A percentile compares a stretch with the other conserved stretches of the same genome.
phyloP scores from a whole-genome alignment of 73 alveolate species.

The Paramecium sexaurelia region DNA sequence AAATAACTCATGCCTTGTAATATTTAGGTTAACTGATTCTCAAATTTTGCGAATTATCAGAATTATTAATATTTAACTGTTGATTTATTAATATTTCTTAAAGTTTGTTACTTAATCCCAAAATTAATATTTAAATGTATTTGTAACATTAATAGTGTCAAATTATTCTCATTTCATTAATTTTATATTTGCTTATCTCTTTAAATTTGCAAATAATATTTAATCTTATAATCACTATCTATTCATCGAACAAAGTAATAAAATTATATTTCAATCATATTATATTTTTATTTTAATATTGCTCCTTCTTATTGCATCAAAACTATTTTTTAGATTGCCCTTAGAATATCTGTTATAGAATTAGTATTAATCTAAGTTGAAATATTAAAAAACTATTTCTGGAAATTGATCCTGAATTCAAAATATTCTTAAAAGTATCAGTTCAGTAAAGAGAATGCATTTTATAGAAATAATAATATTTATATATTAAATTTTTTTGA shows the following conservation, averaged over 20 bases:
- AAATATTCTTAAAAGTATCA: background rate
- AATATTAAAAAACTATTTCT: background rate
- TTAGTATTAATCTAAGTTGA: background rate
- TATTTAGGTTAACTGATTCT: background rate
- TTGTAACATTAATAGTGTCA: too few species aligned
- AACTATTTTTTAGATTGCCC: background rate
- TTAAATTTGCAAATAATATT: too few species aligned
- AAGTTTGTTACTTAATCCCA: too few species aligned
- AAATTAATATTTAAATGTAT: too few species aligned
- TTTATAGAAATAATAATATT: background rate
- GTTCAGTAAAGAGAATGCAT: background rate
- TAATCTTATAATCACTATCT: too few species aligned
- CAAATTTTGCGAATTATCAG: background rate
- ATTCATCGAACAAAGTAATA: background rate
- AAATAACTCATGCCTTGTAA: background rate
- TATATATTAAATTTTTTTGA: background rate
- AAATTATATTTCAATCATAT: background rate
- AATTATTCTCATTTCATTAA: too few species aligned
- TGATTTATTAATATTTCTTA: too few species aligned
- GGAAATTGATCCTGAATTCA: background rate
- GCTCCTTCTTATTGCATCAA: background rate
- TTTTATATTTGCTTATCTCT: too few species aligned
- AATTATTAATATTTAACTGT: background rate
- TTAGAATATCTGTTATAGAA: background rate
- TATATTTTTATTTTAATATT: background rate